A percentile compares a stretch with the other conserved stretches of the same genome.
Conservation (phyloP, 1,139 yeast species). For the Meyerozyma carpophila region DNA sequence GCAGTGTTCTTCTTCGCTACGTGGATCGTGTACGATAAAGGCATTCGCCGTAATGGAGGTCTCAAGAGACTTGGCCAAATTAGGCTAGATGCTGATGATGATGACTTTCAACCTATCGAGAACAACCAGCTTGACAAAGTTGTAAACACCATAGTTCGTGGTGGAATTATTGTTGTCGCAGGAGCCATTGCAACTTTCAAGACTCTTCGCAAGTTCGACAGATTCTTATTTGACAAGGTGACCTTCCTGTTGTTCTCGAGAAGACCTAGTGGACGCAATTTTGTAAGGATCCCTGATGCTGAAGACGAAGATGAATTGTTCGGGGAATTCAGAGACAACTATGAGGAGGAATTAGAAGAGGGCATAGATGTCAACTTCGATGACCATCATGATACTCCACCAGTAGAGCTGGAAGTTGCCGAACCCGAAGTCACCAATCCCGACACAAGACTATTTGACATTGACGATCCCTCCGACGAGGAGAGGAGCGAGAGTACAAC, state of each 20-base stretch:
- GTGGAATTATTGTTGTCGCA: conserved; percentile 53
- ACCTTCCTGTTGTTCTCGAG: conserved; percentile 34
- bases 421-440: conserved; percentile 10
- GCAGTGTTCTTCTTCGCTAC: conserved; percentile 50
- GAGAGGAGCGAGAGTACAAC: conserved; percentile 8
- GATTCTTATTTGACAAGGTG: conserved; percentile 28
- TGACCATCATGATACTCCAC: background rate
- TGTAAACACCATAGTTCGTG: conserved; percentile 56
- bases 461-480: conserved; percentile 34
- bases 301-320: conserved; percentile 48
- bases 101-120: conserved; percentile 58
- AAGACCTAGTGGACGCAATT: conserved; percentile 37
- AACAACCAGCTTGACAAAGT: conserved; percentile 58
- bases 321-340: conserved; percentile 42
- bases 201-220: conserved; percentile 32
- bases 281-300: conserved; percentile 39
- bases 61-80: conserved; percentile 81
- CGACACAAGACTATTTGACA: conserved; percentile 33
- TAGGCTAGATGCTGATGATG: conserved; percentile 64
- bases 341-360: conserved; percentile 44
- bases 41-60: conserved; percentile 76
- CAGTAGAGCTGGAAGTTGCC: background rate
- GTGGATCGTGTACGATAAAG: conserved; percentile 77
- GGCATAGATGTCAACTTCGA: conserved; percentile 13
- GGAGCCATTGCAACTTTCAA: conserved; percentile 37